Base-by-base conservation (phyloP, 495 filamentous ascomycete genomes). In the Lasiosphaeria miniovina region DNA sequence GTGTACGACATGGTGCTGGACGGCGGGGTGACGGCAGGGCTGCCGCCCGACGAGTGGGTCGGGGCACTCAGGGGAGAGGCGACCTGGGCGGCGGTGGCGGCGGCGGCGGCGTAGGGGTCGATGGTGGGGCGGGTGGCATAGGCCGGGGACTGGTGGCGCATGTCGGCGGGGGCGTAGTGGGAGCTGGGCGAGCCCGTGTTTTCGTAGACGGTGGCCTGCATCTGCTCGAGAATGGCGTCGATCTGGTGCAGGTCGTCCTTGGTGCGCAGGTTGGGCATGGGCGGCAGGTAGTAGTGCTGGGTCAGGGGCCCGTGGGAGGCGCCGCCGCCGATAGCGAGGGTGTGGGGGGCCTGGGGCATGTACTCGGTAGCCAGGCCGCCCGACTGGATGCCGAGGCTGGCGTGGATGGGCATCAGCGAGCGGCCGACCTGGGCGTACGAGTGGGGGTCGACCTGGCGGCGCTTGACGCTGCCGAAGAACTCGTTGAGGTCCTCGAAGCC, bases 171-270 rank as follows among this genome's bases (percentile, higher is more conserved):
- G 12, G 68, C 59, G 35, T 76, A 76, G 34, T 74, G 71, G 1
- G 75, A 66, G 52, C 52, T 73, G 17, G 73, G 65, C 67, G 75
- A 70, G 66, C 90, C 88, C 31, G 91, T 86, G 66, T 85, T 93
- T 73, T 97, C 93, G 70, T 97, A 98, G 34, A 97, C 88, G 7
- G 93, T 96, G 61, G 86, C 82, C 67, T 96, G 92, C 81, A 98
- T 91, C 74, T 96, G 90, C 73, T 96, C 90, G 41, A 99, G 81
- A 76, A 96, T 88, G 60, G 91, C 87, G 73, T 98, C 93, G 68
- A 96, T 89, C 69, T 93, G 88, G 68, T 92, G 80, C 32, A 99
- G 78, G 63, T 99, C 93, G 64, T 84, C 90, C 84, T 98, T 97
- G 56, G 91, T 96, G 61, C 91, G 85, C 41, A 96, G 78, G 60